These are phyloP conservation scores for Dryas octopetala DNA, from an alignment of 306 rosid genomes.

Conservation along the genomic window DNA sequence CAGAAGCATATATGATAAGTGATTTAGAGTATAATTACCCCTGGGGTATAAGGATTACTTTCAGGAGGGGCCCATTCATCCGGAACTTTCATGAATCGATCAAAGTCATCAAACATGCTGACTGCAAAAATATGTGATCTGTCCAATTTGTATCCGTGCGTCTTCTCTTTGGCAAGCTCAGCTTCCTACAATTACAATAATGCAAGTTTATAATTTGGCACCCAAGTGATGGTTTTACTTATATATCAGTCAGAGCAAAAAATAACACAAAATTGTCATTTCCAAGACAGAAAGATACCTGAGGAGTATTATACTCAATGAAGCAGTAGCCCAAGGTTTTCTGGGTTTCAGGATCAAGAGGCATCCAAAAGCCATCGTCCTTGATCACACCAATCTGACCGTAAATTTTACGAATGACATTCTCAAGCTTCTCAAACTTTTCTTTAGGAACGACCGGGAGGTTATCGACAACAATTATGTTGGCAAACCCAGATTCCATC, in stretches of 20 bases:
- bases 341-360: constrained; percentile 52
- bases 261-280: not conserved
- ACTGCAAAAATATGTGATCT: constrained; percentile 71
- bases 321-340: constrained; percentile 74
- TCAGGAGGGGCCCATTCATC: constrained; percentile 92
- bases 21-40: constrained; percentile 43
- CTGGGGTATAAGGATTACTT: constrained; percentile 56
- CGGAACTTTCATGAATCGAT: constrained; percentile 76
- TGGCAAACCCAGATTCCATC: constrained; percentile 66
- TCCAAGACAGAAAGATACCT: constrained; percentile 32
- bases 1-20: not conserved
- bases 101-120: constrained; percentile 81
- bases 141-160: constrained; percentile 87
- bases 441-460: constrained; percentile 70
- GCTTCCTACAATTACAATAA: constrained; percentile 60
- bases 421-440: constrained; percentile 72
- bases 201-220: not conserved
- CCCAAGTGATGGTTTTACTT: not conserved
- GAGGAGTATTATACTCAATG: constrained; percentile 76
- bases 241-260: not conserved
- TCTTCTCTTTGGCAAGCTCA: constrained; percentile 85
- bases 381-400: constrained; percentile 72
- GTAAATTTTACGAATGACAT: constrained; percentile 64
- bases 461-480: constrained; percentile 70
- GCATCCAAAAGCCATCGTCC: constrained; percentile 86